Evolutionary conservation across 306 rosid species (phyloP), one percentile per base, ranked within the genome.

Genomic region (Luffa acutangula): DNA sequence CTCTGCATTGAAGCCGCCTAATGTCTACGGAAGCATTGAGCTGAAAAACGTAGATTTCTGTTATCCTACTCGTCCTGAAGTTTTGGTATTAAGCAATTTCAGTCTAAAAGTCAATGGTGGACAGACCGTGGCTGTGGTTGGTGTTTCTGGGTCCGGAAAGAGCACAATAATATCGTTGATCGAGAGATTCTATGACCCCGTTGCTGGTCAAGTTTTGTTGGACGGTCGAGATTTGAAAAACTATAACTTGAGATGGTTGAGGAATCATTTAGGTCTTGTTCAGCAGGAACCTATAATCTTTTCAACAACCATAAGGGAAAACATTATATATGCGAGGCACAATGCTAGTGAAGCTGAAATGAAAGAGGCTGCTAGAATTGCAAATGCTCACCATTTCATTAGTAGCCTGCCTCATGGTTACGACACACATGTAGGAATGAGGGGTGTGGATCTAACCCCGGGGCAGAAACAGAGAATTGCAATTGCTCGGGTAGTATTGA

Each of bases 401-500:
- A 96, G 99, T 85, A 93, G 94, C 85, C 83, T 96, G 91, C 99
- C 99, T 59, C 93, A 96, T 84, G 99, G 99, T 76, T 96, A 96
- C 80, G 98, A 96, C 85, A 96, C 99, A 31, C 99, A 93, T 82
- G 96, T 96, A 69, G 99, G 99, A 80, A 96, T 96, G 99, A 89
- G 99, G 86, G 99, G 97, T 52, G 99, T 96, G 76, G 99, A 96
- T 85, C 84, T 96, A 74, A 96, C 99, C 81, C 98, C 98, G 0
- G 99, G 99, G 75, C 99, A 96, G 90, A 96, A 96, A 83, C 99
- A 96, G 97, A 89, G 99, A 81, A 96, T 96, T 82, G 99, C 97
- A 69, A 96, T 96, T 63, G 99, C 99, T 15, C 90, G 98, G 79
- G 99, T 96, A 5, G 89, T 96, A 78, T 87, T 96, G 60, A 96